Evolutionary conservation across 345 rosid species (phyloP).

Genomic region (Brassica juncea): DNA sequence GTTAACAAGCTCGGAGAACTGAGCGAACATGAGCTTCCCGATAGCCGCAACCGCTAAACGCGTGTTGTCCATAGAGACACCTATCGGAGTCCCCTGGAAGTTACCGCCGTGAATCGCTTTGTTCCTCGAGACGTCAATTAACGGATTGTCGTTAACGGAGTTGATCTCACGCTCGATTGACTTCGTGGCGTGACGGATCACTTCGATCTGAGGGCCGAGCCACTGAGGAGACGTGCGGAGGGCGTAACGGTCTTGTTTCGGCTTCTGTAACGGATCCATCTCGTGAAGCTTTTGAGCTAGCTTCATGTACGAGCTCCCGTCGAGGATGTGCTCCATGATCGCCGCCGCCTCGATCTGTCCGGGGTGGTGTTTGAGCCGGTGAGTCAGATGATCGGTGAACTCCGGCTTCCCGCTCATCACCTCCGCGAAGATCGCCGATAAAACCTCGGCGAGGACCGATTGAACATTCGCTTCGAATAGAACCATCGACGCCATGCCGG

Average conservation of each 20-base stretch:
- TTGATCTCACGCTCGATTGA: conserved; percentile 77
- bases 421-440: conserved; percentile 69
- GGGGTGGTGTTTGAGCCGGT: conserved; percentile 72
- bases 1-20: conserved; percentile 70
- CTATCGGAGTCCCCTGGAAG: conserved; percentile 83
- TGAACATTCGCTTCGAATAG: conserved; percentile 56
- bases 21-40: conserved; percentile 79
- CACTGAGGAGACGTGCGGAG: conserved; percentile 77
- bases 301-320: conserved; percentile 63
- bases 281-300: conserved; percentile 61
- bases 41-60: conserved; percentile 66
- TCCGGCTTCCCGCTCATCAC: conserved; percentile 80
- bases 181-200: conserved; percentile 60
- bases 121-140: conserved; percentile 69
- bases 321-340: conserved; percentile 72
- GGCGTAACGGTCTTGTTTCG: conserved; percentile 74
- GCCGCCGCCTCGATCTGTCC: conserved; percentile 86
- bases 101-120: conserved; percentile 79
- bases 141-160: conserved; percentile 75
- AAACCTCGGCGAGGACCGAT: conserved; percentile 53
- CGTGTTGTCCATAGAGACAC: conserved; percentile 81
- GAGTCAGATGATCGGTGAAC: conserved; percentile 73
- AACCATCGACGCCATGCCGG: conserved; percentile 69
- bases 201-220: conserved; percentile 79
- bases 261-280: conserved; percentile 69